phyloP scores from a whole-genome alignment of 2,329 filamentous ascomycete species.

The Neurospora crassa region DNA sequence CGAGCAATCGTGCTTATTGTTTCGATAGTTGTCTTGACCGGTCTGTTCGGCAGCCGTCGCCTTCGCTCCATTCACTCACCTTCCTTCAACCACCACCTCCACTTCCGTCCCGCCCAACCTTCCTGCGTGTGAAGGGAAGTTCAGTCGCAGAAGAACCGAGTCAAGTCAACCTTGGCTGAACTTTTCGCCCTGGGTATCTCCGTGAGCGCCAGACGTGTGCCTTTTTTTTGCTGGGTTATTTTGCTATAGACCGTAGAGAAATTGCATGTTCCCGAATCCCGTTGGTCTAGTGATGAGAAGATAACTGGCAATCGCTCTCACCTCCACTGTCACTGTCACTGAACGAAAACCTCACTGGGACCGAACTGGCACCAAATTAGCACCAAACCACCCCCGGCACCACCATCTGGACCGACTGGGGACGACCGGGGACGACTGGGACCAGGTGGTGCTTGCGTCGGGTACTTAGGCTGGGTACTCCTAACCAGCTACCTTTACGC shows the following conservation, averaged over 20 bases:
- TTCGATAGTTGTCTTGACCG: not conserved
- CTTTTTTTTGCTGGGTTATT: not conserved
- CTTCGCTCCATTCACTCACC: not conserved
- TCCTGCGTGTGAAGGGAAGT: not conserved
- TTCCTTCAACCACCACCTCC: not conserved
- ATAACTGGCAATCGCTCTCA: not conserved
- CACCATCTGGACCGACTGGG: not conserved
- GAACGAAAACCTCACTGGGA: not conserved
- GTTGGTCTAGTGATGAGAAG: not conserved
- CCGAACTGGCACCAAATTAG: not conserved
- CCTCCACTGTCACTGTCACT: not conserved
- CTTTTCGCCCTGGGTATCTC: not conserved
- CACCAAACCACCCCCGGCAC: not conserved
- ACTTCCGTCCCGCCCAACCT: not conserved
- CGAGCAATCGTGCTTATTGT: not conserved
- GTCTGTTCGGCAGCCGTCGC: not conserved
- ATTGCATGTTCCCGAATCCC: not conserved
- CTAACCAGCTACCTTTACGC: not conserved
- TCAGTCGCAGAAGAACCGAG: not conserved
- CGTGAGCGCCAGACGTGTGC: not conserved
- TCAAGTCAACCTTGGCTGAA: not conserved
- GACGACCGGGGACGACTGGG: not conserved
- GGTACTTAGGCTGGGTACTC: not conserved
- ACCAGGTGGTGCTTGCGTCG: not conserved
- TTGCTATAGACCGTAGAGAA: not conserved